A percentile compares a stretch with the other conserved stretches of the same genome.
Conservation (phyloP, 2,329 filamentous ascomycete genomes). For the Beauveria sp. region DNA sequence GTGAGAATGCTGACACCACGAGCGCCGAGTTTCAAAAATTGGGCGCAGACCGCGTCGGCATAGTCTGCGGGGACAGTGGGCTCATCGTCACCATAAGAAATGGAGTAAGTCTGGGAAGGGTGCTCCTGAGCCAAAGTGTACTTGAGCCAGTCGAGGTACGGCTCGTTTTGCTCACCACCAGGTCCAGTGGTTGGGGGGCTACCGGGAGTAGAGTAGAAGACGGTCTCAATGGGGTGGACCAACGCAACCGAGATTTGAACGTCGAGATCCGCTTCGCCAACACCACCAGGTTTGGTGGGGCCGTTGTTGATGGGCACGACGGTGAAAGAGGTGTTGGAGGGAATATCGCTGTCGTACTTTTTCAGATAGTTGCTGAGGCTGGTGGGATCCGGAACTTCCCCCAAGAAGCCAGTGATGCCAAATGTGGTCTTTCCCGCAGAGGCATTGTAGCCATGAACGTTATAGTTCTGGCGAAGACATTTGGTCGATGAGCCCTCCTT, state of each 20-base stretch:
- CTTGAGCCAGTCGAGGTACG: slow-evolving; percentile 12
- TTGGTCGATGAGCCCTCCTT: not conserved
- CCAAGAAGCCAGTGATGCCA: slow-evolving; percentile 9
- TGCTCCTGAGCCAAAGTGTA: slow-evolving; percentile 5
- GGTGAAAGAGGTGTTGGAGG: not conserved
- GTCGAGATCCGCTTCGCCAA: slow-evolving; percentile 10
- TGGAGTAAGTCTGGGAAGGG: slow-evolving; percentile 10
- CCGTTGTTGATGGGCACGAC: slow-evolving; percentile 3
- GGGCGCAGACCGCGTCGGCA: slow-evolving; percentile 7
- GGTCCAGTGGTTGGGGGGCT: not conserved
- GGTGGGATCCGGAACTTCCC: not conserved
- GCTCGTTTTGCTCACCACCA: slow-evolving; percentile 4
- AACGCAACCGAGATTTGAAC: slow-evolving; percentile 9
- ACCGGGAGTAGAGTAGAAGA: slow-evolving; percentile 9
- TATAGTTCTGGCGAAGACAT: slow-evolving; percentile 10
- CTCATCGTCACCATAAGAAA: slow-evolving; percentile 9
- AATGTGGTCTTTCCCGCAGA: not conserved
- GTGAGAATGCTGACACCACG: slow-evolving; percentile 8
- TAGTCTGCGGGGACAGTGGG: slow-evolving; percentile 5
- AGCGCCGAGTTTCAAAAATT: slow-evolving; percentile 10
- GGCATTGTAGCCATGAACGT: slow-evolving; percentile 4
- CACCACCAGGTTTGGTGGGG: not conserved
- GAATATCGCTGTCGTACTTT: slow-evolving; percentile 5
- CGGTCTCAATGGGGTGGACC: slow-evolving; percentile 5
- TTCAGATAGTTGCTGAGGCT: slow-evolving; percentile 6